Conservation (phyloP, 1,284 basidiomycete genomes). For the Ceratobasidium papillatum region DNA sequence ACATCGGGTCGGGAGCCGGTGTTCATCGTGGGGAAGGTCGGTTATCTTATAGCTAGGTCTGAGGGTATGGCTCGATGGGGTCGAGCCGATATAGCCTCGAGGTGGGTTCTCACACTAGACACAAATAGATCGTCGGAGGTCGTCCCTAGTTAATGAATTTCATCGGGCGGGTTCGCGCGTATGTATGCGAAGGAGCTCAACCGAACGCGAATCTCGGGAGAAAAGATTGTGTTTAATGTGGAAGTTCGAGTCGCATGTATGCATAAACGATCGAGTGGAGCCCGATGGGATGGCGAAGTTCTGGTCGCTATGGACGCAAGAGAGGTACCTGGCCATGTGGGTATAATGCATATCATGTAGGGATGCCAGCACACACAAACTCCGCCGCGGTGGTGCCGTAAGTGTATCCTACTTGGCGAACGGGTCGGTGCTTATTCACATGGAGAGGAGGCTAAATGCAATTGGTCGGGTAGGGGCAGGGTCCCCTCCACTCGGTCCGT, state of each 20-base stretch:
- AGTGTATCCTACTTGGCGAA: neutral
- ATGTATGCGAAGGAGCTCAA: neutral
- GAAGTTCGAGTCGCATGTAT: neutral
- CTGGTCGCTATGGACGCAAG: neutral
- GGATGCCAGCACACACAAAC: slow-evolving; percentile 27
- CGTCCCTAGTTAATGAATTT: neutral
- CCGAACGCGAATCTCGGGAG: neutral
- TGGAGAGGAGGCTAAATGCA: neutral
- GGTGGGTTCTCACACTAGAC: slow-evolving; percentile 2
- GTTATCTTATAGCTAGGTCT: neutral
- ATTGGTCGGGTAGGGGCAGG: slow-evolving; percentile 14
- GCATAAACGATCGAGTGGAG: neutral
- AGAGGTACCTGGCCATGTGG: slow-evolving; percentile 12
- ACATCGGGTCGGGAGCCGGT: neutral
- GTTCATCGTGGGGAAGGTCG: neutral
- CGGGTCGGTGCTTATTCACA: slow-evolving; percentile 14
- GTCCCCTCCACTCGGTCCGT: neutral
- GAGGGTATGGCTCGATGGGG: neutral
- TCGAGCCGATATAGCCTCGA: neutral
- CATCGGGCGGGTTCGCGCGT: neutral
- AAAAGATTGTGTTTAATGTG: neutral
- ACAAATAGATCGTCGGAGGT: slow-evolving; percentile 3
- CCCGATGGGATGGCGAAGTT: neutral
- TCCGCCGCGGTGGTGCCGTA: slow-evolving; percentile 41
- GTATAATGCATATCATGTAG: neutral